A percentile compares a stretch with the other conserved stretches of the same genome.
phyloP scores from a whole-genome alignment of 257 asterid species.

The Solanum okadae region DNA sequence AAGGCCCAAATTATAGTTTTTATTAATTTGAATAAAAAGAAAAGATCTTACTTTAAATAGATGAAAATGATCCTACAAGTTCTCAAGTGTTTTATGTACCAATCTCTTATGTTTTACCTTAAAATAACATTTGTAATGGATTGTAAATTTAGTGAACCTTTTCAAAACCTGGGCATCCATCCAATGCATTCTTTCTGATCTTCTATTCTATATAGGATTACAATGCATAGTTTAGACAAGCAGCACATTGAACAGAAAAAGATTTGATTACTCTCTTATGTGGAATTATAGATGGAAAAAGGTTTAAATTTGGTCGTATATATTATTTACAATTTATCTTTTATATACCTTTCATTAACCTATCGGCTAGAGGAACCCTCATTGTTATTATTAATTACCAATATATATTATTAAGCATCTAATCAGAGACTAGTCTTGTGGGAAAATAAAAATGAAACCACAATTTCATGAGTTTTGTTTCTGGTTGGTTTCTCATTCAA shows the following conservation, averaged over 20 bases:
- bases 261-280: too few species aligned
- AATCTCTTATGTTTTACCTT: background rate
- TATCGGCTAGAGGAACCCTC: background rate
- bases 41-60: background rate
- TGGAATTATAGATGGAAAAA: background rate
- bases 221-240: background rate
- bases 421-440: background rate
- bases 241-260: too few species aligned
- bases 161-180: background rate
- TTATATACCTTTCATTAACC: background rate
- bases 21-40: background rate
- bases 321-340: background rate
- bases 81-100: background rate
- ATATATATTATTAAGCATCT: background rate
- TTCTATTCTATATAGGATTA: too few species aligned
- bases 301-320: background rate
- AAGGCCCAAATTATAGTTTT: background rate
- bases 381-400: background rate
- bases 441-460: background rate
- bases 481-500: too few species aligned
- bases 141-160: background rate
- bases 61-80: background rate
- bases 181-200: background rate
- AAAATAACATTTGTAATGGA: background rate
- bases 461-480: background rate